Base-by-base conservation (phyloP, 257 asterid species). In the Petrea volubilis region DNA sequence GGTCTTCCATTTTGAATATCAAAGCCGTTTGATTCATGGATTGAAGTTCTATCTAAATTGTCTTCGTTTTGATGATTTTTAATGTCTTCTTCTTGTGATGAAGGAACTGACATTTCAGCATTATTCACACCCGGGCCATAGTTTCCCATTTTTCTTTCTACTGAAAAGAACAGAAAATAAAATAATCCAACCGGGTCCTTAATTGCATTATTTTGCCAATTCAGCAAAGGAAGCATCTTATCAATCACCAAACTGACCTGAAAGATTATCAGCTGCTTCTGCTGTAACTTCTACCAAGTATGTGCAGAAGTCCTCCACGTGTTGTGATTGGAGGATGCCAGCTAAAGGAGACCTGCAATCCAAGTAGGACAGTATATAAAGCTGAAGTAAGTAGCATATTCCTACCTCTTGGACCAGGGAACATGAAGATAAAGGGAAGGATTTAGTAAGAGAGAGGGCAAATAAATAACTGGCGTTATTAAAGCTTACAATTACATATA, bases 261-360 rank as follows among this genome's bases (percentile, higher is more conserved):
- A 46, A 69, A 72, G 34, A 36, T 60, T 61, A 68, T 74, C 82
- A 36, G 91, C 86, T 73, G 88, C 83, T 83, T 83, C 86, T 57
- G 72, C 77, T 40, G 97, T 81, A 70, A 82, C 78, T 68, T 78
- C 77, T 29, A 90, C 87, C 77, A 90, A 78, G 72, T 36, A 76
- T 34, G 78, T 52, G 78, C 95, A 88, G 65, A 90, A 73, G 74
- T 85, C 87, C 74, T 72, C 43, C 78, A 90, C 81, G 47, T 85
- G 78, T 53, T 74, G 82, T 62, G 60, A 43, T 55, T 78, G 88
- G 76, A 88, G 87, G 71, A 84, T 66, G 49, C 87, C 88, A 46
- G 78, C 74, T 60, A 86, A 74, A 61, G 79, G 82, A 78, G 90
- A 84, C 83, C 93, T 86, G 66, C 71, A 76, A 40, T 49, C 27